Evolutionary conservation across 306 rosid species (phyloP).

Genomic region (Spatholobus suberectus): DNA sequence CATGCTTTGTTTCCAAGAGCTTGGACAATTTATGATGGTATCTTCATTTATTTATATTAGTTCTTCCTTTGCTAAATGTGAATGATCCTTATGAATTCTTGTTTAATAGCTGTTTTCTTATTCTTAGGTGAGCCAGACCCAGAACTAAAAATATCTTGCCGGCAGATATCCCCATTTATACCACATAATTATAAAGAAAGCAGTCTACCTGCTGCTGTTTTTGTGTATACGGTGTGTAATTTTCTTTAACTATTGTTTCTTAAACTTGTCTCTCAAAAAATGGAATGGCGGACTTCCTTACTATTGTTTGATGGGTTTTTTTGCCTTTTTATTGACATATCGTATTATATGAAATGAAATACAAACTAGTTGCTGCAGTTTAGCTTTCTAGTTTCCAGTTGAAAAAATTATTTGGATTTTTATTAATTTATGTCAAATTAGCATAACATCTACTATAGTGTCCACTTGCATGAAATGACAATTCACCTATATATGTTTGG

Average conservation of each 20-base stretch:
- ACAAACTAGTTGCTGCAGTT: constrained; percentile 22
- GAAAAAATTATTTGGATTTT: constrained; percentile 16
- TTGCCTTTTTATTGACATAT: background rate
- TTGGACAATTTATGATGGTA: constrained; percentile 99
- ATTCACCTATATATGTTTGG: constrained; percentile 5
- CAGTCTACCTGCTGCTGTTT: constrained; percentile 96
- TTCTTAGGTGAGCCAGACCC: constrained; percentile 96
- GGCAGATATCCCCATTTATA: constrained; percentile 97
- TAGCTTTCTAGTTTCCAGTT: constrained; percentile 24
- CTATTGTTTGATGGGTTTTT: background rate
- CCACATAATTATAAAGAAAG: constrained; percentile 96
- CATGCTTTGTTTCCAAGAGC: constrained; percentile 99
- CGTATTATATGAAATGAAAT: background rate
- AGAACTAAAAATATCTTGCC: constrained; percentile 89
- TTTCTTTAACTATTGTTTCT: constrained; percentile 24
- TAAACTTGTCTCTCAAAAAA: constrained; percentile 8
- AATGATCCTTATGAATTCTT: constrained; percentile 7
- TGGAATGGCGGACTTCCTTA: constrained; percentile 13
- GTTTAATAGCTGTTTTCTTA: constrained; percentile 30
- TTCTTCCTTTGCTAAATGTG: constrained; percentile 24
- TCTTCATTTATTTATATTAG: constrained; percentile 32
- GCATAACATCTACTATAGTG: constrained; percentile 8
- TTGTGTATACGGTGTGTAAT: constrained; percentile 83
- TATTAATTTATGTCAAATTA: constrained; percentile 20
- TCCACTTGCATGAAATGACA: background rate